Percentiles rank a stretch among this genome's conserved stretches.
Conservation (phyloP, 2,329 filamentous ascomycete species). For the Ophiostoma quercus region DNA sequence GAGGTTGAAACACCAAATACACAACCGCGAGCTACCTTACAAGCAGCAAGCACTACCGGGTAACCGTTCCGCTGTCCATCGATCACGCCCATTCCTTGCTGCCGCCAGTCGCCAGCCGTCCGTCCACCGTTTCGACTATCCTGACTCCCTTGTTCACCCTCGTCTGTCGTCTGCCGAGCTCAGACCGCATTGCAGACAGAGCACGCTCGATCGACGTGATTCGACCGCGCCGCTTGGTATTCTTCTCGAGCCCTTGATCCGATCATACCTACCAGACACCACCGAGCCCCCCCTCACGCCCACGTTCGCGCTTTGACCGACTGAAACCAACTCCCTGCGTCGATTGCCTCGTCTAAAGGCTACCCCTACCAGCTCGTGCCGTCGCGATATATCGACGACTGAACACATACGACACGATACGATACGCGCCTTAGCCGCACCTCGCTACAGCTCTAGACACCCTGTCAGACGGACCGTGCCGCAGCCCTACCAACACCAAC, state of each 20-base stretch:
- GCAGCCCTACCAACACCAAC: background rate
- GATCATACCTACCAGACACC: background rate
- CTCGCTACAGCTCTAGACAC: background rate
- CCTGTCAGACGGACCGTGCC: slow-evolving; percentile 2
- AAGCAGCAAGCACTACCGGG: background rate
- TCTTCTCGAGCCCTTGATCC: background rate
- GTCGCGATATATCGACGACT: background rate
- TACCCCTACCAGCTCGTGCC: background rate
- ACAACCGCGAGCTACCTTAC: background rate
- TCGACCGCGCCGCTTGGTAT: background rate
- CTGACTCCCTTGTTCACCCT: background rate
- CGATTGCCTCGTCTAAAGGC: background rate
- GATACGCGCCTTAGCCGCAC: background rate
- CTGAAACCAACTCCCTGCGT: background rate
- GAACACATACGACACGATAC: background rate
- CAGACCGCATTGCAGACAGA: background rate
- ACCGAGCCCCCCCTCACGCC: background rate
- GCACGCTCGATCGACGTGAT: background rate
- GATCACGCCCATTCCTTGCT: background rate
- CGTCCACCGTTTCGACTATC: background rate
- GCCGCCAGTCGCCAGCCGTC: background rate
- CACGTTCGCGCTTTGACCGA: background rate
- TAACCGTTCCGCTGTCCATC: background rate
- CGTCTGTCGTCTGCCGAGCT: background rate
- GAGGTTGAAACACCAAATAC: background rate